Evolutionary conservation across 2,329 filamentous ascomycete species (phyloP), one percentile per base, ranked within the genome.

Genomic region (Clarireedia hainanense): DNA sequence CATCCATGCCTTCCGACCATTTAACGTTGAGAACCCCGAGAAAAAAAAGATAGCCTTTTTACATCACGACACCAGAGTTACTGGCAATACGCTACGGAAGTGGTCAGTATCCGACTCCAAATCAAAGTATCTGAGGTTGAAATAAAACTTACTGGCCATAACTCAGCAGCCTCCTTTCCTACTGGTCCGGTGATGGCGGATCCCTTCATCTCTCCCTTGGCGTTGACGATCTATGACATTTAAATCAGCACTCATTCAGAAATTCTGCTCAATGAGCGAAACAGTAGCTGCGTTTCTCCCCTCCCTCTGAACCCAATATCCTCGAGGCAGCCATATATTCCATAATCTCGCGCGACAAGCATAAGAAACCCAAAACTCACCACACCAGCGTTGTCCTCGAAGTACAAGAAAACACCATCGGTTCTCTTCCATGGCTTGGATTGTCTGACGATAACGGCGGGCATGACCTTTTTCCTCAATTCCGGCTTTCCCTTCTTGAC

Each of bases 401-500:
- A 99, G 85, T 99, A 99, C 70, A 99, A 86, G 85, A 90, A 99
- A 72, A 97, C 89, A 79, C 94, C 95, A 76, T 99, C 94, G 69
- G 89, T 88, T 76, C 94, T 87, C 84, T 94, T 91, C 94, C 94
- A 99, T 72, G 94, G 94, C 87, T 99, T 99, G 81, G 88, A 89
- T 83, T 97, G 94, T 76, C 94, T 84, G 75, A 97, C 92, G 74
- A 99, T 94, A 74, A 99, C 92, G 72, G 94, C 94, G 69, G 94
- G 94, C 91, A 99, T 96, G 77, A 99, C 94, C 89, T 99, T 99
- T 89, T 99, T 99, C 79, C 95, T 85, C 74, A 99, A 83, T 80
- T 99, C 95, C 65, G 95, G 95, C 90, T 99, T 99, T 80, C 95
- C 94, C 89, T 99, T 97, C 90, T 99, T 97, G 80, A 97, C 94